Evolutionary conservation across 2,329 filamentous ascomycete genomes (phyloP).

Genomic region (Nannizzia gypsea): DNA sequence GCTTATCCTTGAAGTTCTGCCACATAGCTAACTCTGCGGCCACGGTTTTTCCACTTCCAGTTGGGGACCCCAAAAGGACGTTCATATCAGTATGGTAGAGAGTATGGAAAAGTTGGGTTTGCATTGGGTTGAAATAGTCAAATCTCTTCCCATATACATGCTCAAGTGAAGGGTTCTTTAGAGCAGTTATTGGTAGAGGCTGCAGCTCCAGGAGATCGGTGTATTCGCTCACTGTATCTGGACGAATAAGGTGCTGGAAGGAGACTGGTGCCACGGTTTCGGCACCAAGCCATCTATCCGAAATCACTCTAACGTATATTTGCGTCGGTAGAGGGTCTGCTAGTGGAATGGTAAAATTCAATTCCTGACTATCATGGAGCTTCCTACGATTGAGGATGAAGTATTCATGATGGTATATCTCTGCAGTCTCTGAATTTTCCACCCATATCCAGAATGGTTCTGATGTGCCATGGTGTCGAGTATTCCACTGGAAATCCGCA

Average conservation of each 20-base stretch:
- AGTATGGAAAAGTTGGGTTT: conserved; percentile 95
- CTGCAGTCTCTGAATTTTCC: conserved; percentile 91
- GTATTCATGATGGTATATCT: conserved; percentile 96
- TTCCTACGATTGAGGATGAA: conserved; percentile 87
- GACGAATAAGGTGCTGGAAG: conserved; percentile 93
- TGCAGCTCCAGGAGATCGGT: conserved; percentile 88
- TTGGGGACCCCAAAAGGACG: conserved; percentile 87
- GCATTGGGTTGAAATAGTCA: conserved; percentile 98
- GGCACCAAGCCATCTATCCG: conserved; percentile 90
- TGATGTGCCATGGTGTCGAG: conserved; percentile 81
- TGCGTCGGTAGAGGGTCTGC: conserved; percentile 88
- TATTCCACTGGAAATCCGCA: conserved; percentile 90
- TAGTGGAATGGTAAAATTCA: conserved; percentile 93
- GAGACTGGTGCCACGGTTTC: conserved; percentile 93
- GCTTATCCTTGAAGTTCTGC: conserved; percentile 94
- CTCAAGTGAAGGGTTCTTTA: conserved; percentile 78
- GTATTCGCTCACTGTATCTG: conserved; percentile 94
- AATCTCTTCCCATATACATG: conserved; percentile 82
- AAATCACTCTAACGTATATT: conserved; percentile 89
- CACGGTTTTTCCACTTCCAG: conserved; percentile 93
- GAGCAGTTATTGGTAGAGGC: conserved; percentile 70
- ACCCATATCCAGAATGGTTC: conserved; percentile 99
- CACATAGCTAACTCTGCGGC: conserved; percentile 96
- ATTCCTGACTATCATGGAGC: conserved; percentile 88
- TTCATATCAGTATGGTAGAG: conserved; percentile 88